Evolutionary conservation across 1,284 basidiomycete species (phyloP).

Genomic region (Lignosus rhinocerotis): DNA sequence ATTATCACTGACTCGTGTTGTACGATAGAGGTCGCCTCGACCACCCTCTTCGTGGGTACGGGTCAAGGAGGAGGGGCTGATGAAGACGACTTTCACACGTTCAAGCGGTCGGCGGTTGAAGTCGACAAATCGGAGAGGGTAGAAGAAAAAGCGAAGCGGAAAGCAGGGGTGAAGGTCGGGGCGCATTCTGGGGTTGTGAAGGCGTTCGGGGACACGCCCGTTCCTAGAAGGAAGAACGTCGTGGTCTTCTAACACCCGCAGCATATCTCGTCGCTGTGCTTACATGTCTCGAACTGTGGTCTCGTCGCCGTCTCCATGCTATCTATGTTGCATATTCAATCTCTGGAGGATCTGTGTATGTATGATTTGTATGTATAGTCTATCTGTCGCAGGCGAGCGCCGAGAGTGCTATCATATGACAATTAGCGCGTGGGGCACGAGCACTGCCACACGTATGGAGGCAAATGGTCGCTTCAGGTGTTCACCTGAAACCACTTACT

Average conservation of each 20-base stretch:
- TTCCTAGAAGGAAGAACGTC: constrained; percentile 49
- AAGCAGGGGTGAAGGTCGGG: constrained; percentile 45
- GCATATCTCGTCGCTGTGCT: neutral
- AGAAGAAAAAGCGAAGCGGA: constrained; percentile 45
- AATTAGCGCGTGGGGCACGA: neutral
- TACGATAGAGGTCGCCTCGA: constrained; percentile 32
- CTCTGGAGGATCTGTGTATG: neutral
- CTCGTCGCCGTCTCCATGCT: neutral
- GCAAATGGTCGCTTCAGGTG: neutral
- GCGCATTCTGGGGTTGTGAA: constrained; percentile 47
- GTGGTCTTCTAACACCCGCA: constrained; percentile 48
- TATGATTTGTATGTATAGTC: neutral
- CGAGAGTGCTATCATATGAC: neutral
- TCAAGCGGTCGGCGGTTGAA: constrained; percentile 63
- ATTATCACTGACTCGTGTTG: neutral
- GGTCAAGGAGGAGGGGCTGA: constrained; percentile 73
- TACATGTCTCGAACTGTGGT: neutral
- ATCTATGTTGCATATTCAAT: neutral
- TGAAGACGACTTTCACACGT: constrained; percentile 90
- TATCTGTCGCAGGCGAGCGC: neutral
- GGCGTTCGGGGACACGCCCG: constrained; percentile 38
- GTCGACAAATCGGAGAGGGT: constrained; percentile 60
- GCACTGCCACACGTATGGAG: constrained; percentile 19
- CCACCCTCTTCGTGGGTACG: constrained; percentile 47
- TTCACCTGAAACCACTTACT: constrained; percentile 1